A percentile compares a stretch with the other conserved stretches of the same genome.
These are phyloP conservation scores for Trichoderma simmonsii DNA, from an alignment of 2,329 filamentous ascomycete species.

Conservation along the genomic window DNA sequence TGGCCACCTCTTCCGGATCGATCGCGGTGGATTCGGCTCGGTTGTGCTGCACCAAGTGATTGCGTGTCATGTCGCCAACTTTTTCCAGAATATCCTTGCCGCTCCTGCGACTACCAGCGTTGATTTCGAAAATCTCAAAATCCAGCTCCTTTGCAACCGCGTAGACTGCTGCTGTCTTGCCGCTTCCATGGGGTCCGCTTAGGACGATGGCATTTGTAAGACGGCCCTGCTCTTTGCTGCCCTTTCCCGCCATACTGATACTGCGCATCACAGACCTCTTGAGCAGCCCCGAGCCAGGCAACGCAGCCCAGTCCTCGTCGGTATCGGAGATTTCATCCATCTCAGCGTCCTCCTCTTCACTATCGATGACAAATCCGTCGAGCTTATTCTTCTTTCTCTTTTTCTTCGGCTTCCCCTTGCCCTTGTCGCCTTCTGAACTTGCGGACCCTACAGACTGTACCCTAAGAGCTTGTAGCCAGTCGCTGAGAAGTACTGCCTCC, in stretches of 20 bases:
- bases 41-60: constrained; percentile 73
- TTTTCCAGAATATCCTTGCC: constrained; percentile 88
- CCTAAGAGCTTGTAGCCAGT: constrained; percentile 77
- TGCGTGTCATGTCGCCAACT: constrained; percentile 94
- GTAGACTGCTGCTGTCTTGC: constrained; percentile 90
- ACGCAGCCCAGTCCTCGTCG: constrained; percentile 48
- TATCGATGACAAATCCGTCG: constrained; percentile 76
- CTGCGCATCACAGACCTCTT: constrained; percentile 56
- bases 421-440: constrained; percentile 32
- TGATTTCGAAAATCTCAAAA: constrained; percentile 95
- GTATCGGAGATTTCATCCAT: constrained; percentile 66
- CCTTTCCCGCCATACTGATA: constrained; percentile 35
- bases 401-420: constrained; percentile 47
- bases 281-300: constrained; percentile 31
- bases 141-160: constrained; percentile 88
- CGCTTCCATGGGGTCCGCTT: constrained; percentile 84
- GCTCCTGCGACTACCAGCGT: constrained; percentile 75
- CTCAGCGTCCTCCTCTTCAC: constrained; percentile 69
- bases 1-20: constrained; percentile 31
- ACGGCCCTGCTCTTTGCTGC: constrained; percentile 44
- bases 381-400: constrained; percentile 71
- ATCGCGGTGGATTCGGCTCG: constrained; percentile 33
- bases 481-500: constrained; percentile 67
- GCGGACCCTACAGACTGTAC: constrained; percentile 73
- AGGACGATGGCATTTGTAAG: constrained; percentile 77